A percentile compares a stretch with the other conserved stretches of the same genome.
These are phyloP conservation scores for Austroboletus festivus DNA, from an alignment of 768 basidiomycete genomes.

Conservation along the genomic window DNA sequence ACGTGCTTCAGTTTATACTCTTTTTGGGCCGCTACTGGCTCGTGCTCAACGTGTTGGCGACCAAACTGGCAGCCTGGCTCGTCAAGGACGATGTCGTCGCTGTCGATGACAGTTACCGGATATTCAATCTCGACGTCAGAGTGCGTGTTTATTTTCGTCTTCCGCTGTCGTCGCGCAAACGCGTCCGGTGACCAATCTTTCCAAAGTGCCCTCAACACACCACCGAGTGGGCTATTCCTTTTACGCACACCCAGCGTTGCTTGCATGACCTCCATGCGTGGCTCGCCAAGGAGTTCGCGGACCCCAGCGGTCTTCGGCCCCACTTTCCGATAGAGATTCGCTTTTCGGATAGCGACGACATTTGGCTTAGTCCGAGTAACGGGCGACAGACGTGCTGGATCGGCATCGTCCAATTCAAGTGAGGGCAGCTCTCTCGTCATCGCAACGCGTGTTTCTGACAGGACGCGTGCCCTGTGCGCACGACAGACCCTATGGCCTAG, in stretches of 20 bases:
- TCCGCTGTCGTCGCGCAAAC: neutral
- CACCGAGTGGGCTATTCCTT: conserved; percentile 92
- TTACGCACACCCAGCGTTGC: conserved; percentile 59
- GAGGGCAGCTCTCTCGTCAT: conserved; percentile 27
- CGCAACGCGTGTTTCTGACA: neutral
- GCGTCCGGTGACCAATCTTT: conserved; percentile 6
- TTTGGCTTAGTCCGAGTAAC: conserved; percentile 90
- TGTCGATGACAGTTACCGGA: conserved; percentile 73
- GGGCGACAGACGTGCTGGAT: conserved; percentile 86
- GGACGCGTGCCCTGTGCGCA: neutral
- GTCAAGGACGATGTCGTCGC: conserved; percentile 50
- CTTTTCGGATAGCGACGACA: conserved; percentile 83
- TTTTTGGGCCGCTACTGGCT: conserved; percentile 70
- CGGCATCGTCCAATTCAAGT: conserved; percentile 98
- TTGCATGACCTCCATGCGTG: conserved; percentile 69
- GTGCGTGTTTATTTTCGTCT: conserved; percentile 43
- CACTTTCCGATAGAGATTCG: conserved; percentile 95
- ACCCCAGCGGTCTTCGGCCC: conserved; percentile 73
- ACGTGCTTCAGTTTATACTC: conserved; percentile 80
- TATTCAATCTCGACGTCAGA: conserved; percentile 93
- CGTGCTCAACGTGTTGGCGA: conserved; percentile 60
- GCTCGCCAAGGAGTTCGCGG: conserved; percentile 61
- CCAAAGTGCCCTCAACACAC: conserved; percentile 86
- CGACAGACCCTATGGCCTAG: conserved; percentile 77
- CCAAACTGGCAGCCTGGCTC: conserved; percentile 68